Evolutionary conservation across 345 rosid genomes (phyloP).

Genomic region (Raphanus sativus): DNA sequence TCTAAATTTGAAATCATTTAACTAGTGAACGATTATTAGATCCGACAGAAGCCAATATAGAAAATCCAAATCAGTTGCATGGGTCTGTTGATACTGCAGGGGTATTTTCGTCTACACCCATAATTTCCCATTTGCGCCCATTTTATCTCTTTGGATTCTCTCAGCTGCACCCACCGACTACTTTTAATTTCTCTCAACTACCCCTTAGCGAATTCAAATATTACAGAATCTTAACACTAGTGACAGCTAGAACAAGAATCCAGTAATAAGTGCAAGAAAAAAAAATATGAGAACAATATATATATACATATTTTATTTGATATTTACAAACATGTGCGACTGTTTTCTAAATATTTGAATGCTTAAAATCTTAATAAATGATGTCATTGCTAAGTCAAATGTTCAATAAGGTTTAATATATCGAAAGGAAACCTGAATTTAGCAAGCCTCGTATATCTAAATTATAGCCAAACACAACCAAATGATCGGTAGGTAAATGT

Average conservation of each 20-base stretch:
- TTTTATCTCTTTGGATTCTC: constrained; percentile 28
- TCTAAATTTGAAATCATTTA: constrained; percentile 4
- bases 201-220: constrained; percentile 1
- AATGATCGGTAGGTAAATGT: neutral
- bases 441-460: neutral
- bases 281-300: neutral
- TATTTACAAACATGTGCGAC: constrained; percentile 9
- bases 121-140: constrained; percentile 9
- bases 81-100: constrained; percentile 8
- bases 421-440: neutral
- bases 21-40: constrained; percentile 18
- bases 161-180: constrained; percentile 33
- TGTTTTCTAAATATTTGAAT: neutral
- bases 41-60: constrained; percentile 14
- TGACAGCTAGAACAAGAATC: constrained; percentile 32
- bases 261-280: neutral
- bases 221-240: constrained; percentile 26
- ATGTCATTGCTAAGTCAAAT: neutral
- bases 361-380: neutral
- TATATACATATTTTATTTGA: neutral
- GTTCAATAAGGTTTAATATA: neutral
- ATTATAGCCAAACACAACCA: neutral
- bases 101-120: constrained; percentile 24
- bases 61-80: constrained; percentile 31
- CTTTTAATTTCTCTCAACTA: neutral